Evolutionary conservation across 164 flowering plant species (phyloP).

Genomic region (Sextonia rubra): DNA sequence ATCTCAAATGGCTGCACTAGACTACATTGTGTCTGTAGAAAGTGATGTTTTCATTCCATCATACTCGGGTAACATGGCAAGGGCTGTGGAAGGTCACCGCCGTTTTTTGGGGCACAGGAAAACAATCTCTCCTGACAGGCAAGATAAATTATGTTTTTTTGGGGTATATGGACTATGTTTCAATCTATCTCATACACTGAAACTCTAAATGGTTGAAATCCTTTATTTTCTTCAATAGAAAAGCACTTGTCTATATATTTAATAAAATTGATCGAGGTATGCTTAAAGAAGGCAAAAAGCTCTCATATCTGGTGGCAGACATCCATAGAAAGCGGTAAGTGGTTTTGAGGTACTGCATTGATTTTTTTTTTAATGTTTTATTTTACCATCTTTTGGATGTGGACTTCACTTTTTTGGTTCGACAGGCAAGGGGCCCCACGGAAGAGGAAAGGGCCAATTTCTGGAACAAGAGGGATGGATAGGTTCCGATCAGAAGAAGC

Average conservation of each 20-base stretch:
- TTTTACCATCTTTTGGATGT: neutral
- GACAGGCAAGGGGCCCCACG: conserved; percentile 89
- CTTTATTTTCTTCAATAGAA: conserved; percentile 44
- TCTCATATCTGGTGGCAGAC: conserved; percentile 54
- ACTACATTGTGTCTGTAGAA: conserved; percentile 92
- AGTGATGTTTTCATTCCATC: conserved; percentile 94
- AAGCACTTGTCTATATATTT: conserved; percentile 66
- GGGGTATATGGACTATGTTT: no score
- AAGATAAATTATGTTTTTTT: conserved; percentile 6
- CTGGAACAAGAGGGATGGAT: conserved; percentile 92
- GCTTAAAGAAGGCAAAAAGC: conserved; percentile 54
- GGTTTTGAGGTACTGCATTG: neutral
- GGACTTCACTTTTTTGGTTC: conserved; percentile 4
- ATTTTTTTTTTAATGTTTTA: neutral
- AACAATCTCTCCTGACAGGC: conserved; percentile 92
- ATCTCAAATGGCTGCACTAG: conserved; percentile 97
- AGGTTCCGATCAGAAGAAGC: conserved; percentile 94
- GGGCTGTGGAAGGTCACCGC: conserved; percentile 97
- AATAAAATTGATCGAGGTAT: conserved; percentile 70
- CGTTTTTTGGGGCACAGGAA: conserved; percentile 89
- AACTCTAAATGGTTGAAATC: neutral
- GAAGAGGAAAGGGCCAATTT: conserved; percentile 85
- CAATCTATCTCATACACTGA: no score
- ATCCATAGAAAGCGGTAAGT: conserved; percentile 67
- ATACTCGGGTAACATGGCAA: conserved; percentile 98